Base-by-base conservation (phyloP, 1,139 yeast species). In the Hyphopichia buzzinii region DNA sequence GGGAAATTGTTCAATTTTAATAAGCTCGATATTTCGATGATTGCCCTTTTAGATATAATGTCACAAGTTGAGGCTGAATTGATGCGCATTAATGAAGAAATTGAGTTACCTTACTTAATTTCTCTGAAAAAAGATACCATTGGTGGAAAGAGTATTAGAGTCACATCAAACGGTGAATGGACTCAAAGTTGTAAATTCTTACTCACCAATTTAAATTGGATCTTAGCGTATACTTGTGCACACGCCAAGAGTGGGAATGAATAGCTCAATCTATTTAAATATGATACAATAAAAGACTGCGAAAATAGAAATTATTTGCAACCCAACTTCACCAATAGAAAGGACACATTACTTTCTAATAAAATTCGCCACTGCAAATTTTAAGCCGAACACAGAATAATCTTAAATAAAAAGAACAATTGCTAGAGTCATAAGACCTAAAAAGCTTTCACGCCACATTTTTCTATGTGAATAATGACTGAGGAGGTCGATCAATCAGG, bases 121-220 rank as follows among this genome's bases (percentile, higher is more conserved):
- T 77, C 62, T 50, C 47, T 62, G 3, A 71, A 72, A 29, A 48
- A 49, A 17, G 96, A 85, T 45, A 72, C 74, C 36, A 84, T 92
- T 33, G 96, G 95, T 1, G 90, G 87, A 0, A 76, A 79, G 41
- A 79, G 88, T 39, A 84, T 92, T 12, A 67, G 83, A 36, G 74
- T 88, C 2, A 79, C 88, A 2, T 75, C 87, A 8, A 84, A 83
- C 52, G 78, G 80, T 30, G 88, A 84, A 43, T 92, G 98, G 98
- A 88, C 97, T 0, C 77, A 81, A 25, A 90, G 96, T 1, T 90
- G 96, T 60, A 84, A 85, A 52, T 84, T 81, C 50, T 67, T 90
- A 13, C 64, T 92, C 34, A 86, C 94, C 1, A 79, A 90, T 49
- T 61, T 76, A 36, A 77, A 74, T 42, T 78, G 82, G 82, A 59